Conservation (phyloP, 2,329 filamentous ascomycete species). For the Pseudocercospora musae region DNA sequence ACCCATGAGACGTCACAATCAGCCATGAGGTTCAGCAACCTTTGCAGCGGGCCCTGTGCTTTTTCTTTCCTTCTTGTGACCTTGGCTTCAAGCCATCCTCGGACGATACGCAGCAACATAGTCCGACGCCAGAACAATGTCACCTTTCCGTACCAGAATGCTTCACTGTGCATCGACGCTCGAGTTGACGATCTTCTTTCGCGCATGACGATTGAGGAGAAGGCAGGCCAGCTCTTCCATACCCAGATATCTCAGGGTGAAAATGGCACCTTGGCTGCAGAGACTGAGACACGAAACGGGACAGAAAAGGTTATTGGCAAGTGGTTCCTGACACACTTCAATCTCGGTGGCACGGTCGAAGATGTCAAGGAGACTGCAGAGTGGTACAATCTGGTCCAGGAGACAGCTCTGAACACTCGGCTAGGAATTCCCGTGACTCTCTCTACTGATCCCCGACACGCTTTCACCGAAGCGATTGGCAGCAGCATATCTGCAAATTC, state of each 20-base stretch:
- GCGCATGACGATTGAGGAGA: slow-evolving; percentile 50
- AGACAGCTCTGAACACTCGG: slow-evolving; percentile 43
- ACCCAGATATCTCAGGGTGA: slow-evolving; percentile 34
- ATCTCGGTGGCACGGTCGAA: slow-evolving; percentile 44
- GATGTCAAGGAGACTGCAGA: slow-evolving; percentile 37
- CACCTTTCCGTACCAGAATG: slow-evolving; percentile 36
- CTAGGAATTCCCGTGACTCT: slow-evolving; percentile 51
- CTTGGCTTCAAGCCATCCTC: not conserved
- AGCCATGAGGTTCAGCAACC: slow-evolving; percentile 3
- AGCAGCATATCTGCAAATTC: slow-evolving; percentile 44
- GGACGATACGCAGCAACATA: not conserved
- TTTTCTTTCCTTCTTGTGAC: slow-evolving; percentile 4
- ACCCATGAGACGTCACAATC: not conserved
- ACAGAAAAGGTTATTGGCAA: slow-evolving; percentile 36
- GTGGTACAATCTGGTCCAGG: slow-evolving; percentile 45
- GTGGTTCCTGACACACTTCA: slow-evolving; percentile 48
- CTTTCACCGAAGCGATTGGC: slow-evolving; percentile 45
- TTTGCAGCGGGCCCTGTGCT: not conserved
- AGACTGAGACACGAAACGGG: slow-evolving; percentile 24
- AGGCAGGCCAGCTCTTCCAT: slow-evolving; percentile 50
- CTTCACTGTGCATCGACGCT: slow-evolving; percentile 44
- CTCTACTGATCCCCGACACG: slow-evolving; percentile 49
- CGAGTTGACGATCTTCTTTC: slow-evolving; percentile 47
- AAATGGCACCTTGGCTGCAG: slow-evolving; percentile 34
- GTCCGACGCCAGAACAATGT: not conserved